Evolutionary conservation across 768 basidiomycete genomes (phyloP).

Genomic region (Suillus subluteus): DNA sequence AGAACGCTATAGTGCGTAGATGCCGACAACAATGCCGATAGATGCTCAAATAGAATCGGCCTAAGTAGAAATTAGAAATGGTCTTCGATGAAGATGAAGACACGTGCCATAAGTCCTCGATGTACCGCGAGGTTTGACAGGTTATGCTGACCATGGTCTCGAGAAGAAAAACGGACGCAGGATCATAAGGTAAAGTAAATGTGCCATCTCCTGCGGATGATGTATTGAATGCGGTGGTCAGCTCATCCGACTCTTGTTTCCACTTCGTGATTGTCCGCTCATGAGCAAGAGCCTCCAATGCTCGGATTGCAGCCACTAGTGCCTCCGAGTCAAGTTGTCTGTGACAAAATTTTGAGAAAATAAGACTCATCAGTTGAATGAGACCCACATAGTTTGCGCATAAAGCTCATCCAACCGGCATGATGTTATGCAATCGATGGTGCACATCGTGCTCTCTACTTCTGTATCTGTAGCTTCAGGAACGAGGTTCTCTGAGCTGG

Average conservation of each 20-base stretch:
- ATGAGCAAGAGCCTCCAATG: constrained; percentile 89
- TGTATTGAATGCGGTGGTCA: constrained; percentile 36
- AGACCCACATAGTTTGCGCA: constrained; percentile 85
- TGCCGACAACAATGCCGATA: constrained; percentile 77
- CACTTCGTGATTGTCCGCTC: constrained; percentile 82
- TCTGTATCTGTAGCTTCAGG: constrained; percentile 90
- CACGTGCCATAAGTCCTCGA: constrained; percentile 87
- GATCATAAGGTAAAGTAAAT: constrained; percentile 85
- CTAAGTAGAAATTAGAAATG: constrained; percentile 43
- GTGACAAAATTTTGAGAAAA: constrained; percentile 17
- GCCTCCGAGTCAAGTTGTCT: constrained; percentile 83
- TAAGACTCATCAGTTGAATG: neutral
- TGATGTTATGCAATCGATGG: constrained; percentile 93
- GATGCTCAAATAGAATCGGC: constrained; percentile 94
- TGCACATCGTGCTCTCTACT: constrained; percentile 91
- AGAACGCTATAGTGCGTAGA: constrained; percentile 86
- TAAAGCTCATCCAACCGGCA: constrained; percentile 96
- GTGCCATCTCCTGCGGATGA: constrained; percentile 43
- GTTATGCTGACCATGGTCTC: constrained; percentile 95
- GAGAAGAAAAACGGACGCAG: constrained; percentile 90
- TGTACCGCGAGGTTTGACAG: constrained; percentile 71
- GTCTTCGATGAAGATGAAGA: neutral
- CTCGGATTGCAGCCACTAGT: constrained; percentile 80
- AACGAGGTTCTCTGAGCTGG: constrained; percentile 73
- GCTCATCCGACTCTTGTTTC: constrained; percentile 70